These are phyloP conservation scores for Penicillium hesseltinei DNA, from an alignment of 2,329 filamentous ascomycete genomes.

Conservation along the genomic window DNA sequence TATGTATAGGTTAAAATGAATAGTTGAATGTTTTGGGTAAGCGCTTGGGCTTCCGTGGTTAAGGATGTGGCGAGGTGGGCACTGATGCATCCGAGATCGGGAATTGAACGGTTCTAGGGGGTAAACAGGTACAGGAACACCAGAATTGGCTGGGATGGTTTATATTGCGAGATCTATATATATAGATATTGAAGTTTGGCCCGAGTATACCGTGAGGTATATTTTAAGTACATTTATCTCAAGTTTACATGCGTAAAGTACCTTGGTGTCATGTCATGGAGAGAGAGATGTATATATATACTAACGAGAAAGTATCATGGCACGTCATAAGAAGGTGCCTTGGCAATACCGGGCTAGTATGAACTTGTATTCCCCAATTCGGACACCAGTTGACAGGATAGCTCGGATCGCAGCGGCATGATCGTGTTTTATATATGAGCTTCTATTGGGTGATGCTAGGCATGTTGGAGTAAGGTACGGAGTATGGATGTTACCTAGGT, in stretches of 20 bases:
- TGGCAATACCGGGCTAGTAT: constrained; percentile 1
- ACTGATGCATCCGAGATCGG: constrained; percentile 13
- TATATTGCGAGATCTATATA: neutral
- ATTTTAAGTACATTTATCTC: neutral
- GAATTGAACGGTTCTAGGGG: neutral
- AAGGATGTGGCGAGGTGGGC: neutral
- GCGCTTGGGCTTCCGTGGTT: neutral
- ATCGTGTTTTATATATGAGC: neutral
- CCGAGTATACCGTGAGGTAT: neutral
- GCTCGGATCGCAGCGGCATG: neutral
- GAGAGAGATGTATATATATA: neutral
- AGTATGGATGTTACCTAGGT: no score
- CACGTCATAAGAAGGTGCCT: neutral
- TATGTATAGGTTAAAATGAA: neutral
- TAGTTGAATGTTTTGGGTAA: neutral
- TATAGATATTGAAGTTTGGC: neutral
- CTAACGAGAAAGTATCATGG: neutral
- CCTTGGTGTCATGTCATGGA: neutral
- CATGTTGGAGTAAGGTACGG: neutral
- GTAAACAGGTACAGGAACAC: neutral
- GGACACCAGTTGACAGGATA: neutral
- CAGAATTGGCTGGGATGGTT: neutral
- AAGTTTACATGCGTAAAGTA: neutral
- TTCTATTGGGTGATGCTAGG: neutral
- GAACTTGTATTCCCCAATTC: neutral